These are phyloP conservation scores for Komagataella ulmi DNA, from an alignment of 805 yeast species.

Conservation along the genomic window DNA sequence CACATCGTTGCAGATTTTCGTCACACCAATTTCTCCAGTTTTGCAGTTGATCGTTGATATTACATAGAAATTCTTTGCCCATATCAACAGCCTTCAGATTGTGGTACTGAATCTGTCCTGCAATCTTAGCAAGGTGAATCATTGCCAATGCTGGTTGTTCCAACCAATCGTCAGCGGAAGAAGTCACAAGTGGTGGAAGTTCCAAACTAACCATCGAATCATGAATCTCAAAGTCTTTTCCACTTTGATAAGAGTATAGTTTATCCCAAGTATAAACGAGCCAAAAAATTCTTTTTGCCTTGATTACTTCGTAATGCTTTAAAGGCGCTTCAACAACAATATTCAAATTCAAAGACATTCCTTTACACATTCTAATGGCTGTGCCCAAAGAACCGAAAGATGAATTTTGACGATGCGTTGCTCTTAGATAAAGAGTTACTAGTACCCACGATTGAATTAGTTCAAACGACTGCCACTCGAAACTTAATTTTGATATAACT, in stretches of 20 bases:
- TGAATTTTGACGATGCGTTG: neutral
- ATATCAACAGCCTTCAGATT: neutral
- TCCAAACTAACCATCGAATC: neutral
- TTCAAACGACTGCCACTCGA: conserved; percentile 40
- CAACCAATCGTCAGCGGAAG: neutral
- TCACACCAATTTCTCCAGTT: neutral
- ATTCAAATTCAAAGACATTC: neutral
- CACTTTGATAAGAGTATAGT: neutral
- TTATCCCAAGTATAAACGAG: neutral
- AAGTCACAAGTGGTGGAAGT: neutral
- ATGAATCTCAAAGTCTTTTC: conserved; percentile 14
- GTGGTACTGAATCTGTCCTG: neutral
- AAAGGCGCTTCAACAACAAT: neutral
- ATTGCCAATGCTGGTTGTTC: neutral
- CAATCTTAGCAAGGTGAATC: neutral
- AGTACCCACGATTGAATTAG: conserved; percentile 35
- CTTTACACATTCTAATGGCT: neutral
- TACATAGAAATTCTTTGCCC: neutral
- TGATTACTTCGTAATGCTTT: neutral
- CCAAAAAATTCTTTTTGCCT: neutral
- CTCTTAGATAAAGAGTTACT: conserved; percentile 21
- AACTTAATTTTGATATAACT: conserved; percentile 24
- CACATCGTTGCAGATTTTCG: neutral
- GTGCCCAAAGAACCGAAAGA: neutral
- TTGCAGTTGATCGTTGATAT: neutral